Evolutionary conservation across 1,139 yeast genomes (phyloP).

Genomic region (Suzukiozyma palmioleophila): DNA sequence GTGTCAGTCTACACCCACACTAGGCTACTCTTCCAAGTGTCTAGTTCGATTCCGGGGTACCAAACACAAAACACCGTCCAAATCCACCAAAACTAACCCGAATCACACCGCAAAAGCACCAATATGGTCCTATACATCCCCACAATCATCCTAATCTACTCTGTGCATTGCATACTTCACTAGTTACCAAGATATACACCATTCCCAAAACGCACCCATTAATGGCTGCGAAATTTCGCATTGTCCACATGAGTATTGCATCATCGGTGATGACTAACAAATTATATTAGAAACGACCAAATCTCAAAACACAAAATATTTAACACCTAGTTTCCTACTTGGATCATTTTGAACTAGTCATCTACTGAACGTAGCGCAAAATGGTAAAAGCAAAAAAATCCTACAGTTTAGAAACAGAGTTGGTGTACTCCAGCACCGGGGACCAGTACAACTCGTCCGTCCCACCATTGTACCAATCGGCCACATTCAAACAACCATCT

Average conservation of each 20-base stretch:
- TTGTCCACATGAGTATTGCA: slow-evolving; percentile 3
- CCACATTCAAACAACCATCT: slow-evolving; percentile 84
- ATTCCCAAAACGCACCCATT: not conserved
- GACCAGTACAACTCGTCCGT: slow-evolving; percentile 82
- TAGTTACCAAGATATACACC: too few relatives aligned
- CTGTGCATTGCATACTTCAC: not conserved
- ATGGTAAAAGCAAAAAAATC: slow-evolving; percentile 27
- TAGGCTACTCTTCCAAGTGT: too few relatives aligned
- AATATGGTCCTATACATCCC: not conserved
- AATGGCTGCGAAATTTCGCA: not conserved
- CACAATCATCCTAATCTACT: not conserved
- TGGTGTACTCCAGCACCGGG: slow-evolving; percentile 59
- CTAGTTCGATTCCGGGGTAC: too few relatives aligned
- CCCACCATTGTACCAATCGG: slow-evolving; percentile 87
- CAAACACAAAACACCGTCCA: too few relatives aligned
- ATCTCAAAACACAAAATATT: not conserved
- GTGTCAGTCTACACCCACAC: too few relatives aligned
- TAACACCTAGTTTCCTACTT: too few relatives aligned
- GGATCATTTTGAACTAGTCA: too few relatives aligned
- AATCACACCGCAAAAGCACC: not conserved
- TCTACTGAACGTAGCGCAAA: too few relatives aligned
- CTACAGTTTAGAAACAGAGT: slow-evolving; percentile 63
- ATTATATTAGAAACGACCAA: not conserved
- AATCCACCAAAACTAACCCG: not conserved
- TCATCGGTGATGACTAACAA: slow-evolving; percentile 4